Evolutionary conservation across 1,139 yeast genomes (phyloP), one percentile per base, ranked within the genome.

Genomic region (Suhomyces chickasaworum): DNA sequence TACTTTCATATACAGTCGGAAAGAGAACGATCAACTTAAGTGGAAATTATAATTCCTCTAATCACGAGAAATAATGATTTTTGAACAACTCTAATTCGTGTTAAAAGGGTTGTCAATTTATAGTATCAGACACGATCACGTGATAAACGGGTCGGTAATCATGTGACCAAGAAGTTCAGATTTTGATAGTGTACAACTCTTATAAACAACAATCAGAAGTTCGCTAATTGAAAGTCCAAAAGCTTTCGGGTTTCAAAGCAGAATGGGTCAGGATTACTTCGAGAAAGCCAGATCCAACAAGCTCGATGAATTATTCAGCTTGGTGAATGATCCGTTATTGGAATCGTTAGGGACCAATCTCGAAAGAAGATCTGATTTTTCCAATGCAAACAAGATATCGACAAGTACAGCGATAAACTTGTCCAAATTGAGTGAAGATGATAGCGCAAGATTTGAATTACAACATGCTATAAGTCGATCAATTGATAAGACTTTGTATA

Each of bases 121-220:
- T n/a, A n/a, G n/a, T 9, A 20, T n/a, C 9, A 3, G 4, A 15
- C 12, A 8, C 25, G n/a, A 86, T 41, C 55, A 45, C 55, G 53
- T 53, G 55, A 53, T 29, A 40, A 21, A 29, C 56, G 35, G 3
- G 13, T 21, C 23, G 51, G 35, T 21, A 42, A 38, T 49, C 55
- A 53, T 49, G 55, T 38, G 50, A 36, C 4, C 22, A 22, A 12
- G 13, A 21, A 22, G 8, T 6, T 31, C 34, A 31, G 18, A n/a
- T n/a, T 5, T 13, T 29, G 3, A 13, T 18, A 32, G 22, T 6
- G 3, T 16, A 13, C 10, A 16, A 5, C 18, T 13, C 8, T 9
- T 16, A 13, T 15, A 15, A 31, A 16, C 20, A 31, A 31, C 34
- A 15, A 15, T 3, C 8, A 16, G 34, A 32, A 13, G 35, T 16